Evolutionary conservation across 805 yeast genomes (phyloP).

Genomic region (Crinitomyces ghanaensis): DNA sequence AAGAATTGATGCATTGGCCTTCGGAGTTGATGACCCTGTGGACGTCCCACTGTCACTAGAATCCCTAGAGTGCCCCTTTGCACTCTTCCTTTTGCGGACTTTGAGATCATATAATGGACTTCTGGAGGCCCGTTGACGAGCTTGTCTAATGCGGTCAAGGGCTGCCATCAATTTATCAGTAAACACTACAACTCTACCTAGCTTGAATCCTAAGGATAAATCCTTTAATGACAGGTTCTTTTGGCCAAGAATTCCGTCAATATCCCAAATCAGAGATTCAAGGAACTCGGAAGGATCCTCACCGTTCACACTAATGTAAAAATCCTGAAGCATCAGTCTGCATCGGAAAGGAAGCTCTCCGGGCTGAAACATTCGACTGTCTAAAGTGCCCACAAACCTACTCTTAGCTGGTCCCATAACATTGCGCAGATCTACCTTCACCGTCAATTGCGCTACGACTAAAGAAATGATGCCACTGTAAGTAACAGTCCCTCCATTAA

Average conservation of each 20-base stretch:
- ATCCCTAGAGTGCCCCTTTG: neutral
- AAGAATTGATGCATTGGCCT: constrained; percentile 3
- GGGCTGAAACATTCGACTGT: constrained; percentile 18
- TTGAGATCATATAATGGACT: neutral
- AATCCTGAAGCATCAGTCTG: constrained; percentile 19
- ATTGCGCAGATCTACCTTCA: constrained; percentile 24
- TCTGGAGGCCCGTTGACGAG: constrained; percentile 8
- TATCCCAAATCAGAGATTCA: constrained; percentile 21
- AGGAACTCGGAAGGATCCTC: constrained; percentile 24
- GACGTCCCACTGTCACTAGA: constrained; percentile 1
- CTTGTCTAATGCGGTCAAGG: constrained; percentile 12
- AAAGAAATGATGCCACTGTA: constrained; percentile 18
- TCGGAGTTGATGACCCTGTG: too few species aligned
- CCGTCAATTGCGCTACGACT: constrained; percentile 20
- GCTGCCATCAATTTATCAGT: constrained; percentile 14
- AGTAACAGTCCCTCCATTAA: constrained; percentile 19
- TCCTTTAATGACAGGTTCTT: constrained; percentile 23
- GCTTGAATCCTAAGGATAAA: constrained; percentile 20
- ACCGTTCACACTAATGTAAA: constrained; percentile 21
- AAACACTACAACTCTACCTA: constrained; percentile 20
- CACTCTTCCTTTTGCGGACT: neutral
- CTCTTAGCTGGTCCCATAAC: constrained; percentile 12
- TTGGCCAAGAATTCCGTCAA: constrained; percentile 23
- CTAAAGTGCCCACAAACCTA: constrained; percentile 27
- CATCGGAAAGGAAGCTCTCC: constrained; percentile 23